Evolutionary conservation across 495 filamentous ascomycete genomes (phyloP).

Genomic region (Hypoxylon fragiforme): DNA sequence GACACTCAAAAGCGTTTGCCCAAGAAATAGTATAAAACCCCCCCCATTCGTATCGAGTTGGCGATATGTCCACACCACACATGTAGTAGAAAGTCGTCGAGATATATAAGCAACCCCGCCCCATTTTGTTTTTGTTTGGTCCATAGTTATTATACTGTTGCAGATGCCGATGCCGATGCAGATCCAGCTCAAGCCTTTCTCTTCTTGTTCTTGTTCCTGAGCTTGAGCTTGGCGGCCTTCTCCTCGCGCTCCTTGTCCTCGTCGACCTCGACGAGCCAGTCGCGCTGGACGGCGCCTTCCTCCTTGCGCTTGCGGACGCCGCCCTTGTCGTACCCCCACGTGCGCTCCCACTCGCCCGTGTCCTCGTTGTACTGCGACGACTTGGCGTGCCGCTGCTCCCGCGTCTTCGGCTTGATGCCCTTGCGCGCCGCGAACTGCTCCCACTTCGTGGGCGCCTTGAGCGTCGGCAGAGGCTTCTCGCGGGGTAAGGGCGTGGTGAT

Average conservation of each 20-base stretch:
- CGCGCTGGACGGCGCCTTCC: constrained; percentile 54
- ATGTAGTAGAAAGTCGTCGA: too few species aligned
- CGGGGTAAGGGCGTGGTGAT: constrained; percentile 72
- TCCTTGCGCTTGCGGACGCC: constrained; percentile 72
- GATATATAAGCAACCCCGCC: too few species aligned
- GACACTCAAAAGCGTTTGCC: too few species aligned
- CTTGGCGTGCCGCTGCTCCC: constrained; percentile 55
- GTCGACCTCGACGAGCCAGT: constrained; percentile 91
- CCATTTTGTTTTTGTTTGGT: too few species aligned
- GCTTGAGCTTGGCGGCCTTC: constrained; percentile 53
- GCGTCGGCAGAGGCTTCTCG: constrained; percentile 82
- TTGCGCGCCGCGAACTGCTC: constrained; percentile 93
- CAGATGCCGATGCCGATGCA: constrained; percentile 16
- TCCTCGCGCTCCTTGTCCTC: constrained; percentile 70
- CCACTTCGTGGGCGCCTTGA: constrained; percentile 88
- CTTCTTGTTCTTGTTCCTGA: constrained; percentile 67
- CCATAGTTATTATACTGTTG: too few species aligned
- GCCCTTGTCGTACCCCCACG: constrained; percentile 90
- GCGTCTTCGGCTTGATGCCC: constrained; percentile 82
- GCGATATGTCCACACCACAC: too few species aligned
- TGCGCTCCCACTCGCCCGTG: constrained; percentile 83
- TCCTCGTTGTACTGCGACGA: constrained; percentile 84
- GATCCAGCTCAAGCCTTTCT: constrained; percentile 63
- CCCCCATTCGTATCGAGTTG: too few species aligned
- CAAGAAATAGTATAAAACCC: too few species aligned